phyloP scores from a whole-genome alignment of 2,329 filamentous ascomycete genomes.

The Paecilomyces sp. region DNA sequence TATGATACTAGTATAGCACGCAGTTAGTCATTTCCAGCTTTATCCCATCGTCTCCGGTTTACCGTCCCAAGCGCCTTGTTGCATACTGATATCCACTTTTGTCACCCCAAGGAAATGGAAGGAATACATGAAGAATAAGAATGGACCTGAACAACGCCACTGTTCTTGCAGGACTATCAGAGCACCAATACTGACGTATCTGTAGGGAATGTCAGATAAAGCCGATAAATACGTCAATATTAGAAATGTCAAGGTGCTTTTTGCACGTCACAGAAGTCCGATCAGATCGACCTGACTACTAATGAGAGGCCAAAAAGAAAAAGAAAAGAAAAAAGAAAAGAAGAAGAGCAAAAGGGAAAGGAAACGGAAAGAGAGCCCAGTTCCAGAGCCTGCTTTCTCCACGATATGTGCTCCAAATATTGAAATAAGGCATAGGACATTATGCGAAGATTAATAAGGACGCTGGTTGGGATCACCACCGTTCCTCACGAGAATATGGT shows the following conservation, averaged over 20 bases:
- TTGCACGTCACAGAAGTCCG: too few species aligned
- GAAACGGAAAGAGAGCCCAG: too few species aligned
- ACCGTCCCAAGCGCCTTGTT: not conserved
- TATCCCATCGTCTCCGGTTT: not conserved
- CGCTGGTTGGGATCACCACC: not conserved
- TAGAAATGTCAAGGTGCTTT: too few species aligned
- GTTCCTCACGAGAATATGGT: not conserved
- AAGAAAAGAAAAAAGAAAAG: too few species aligned
- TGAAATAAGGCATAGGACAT: not conserved
- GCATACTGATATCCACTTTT: not conserved
- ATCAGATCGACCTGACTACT: too few species aligned
- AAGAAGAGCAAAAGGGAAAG: too few species aligned
- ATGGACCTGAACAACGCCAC: not conserved
- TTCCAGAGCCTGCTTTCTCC: not conserved
- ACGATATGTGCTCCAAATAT: not conserved
- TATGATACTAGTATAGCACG: not conserved
- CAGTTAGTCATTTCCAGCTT: not conserved
- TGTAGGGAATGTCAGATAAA: too few species aligned
- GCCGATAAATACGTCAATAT: too few species aligned
- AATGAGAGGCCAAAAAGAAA: too few species aligned
- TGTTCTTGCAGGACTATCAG: not conserved
- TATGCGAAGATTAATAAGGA: not conserved
- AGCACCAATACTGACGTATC: too few species aligned
- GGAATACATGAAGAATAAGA: not conserved
- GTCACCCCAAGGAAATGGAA: not conserved